Evolutionary conservation across 495 filamentous ascomycete species (phyloP).

Genomic region (Penicillium canariense): DNA sequence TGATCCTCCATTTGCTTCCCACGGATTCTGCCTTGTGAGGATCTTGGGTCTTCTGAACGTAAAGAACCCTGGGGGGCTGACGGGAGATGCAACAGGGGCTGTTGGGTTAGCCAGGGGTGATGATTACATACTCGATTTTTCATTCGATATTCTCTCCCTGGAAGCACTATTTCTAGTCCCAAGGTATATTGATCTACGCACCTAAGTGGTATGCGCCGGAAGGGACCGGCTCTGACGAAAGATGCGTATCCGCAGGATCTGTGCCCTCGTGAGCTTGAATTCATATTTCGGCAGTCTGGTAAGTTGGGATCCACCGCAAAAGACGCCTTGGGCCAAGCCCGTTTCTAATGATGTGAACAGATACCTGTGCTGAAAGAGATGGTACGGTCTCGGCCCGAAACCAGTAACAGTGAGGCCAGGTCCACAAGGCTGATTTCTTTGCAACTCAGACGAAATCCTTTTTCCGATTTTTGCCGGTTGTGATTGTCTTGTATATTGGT

Average conservation of each 20-base stretch:
- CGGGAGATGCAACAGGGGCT: conserved; percentile 48
- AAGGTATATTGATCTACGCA: conserved; percentile 40
- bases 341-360: conserved; percentile 15
- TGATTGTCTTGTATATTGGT: conserved; percentile 77
- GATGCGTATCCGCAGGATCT: conserved; percentile 54
- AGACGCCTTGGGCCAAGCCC: not conserved
- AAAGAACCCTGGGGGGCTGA: conserved; percentile 10
- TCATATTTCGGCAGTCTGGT: conserved; percentile 84
- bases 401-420: not conserved
- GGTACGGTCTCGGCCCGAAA: conserved; percentile 38
- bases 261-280: conserved; percentile 82
- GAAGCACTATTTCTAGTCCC: conserved; percentile 91
- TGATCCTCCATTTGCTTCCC: not conserved
- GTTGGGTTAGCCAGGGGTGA: conserved; percentile 67
- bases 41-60: not conserved
- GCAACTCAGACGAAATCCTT: conserved; percentile 74
- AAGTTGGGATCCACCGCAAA: conserved; percentile 64
- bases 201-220: not conserved
- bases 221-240: conserved; percentile 4
- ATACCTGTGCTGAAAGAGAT: conserved; percentile 90
- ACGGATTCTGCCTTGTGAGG: conserved; percentile 14
- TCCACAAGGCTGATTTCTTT: conserved; percentile 29
- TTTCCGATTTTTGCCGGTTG: conserved; percentile 84
- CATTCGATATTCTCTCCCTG: conserved; percentile 85
- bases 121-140: conserved; percentile 63